Percentiles rank a stretch among this genome's conserved stretches.
phyloP scores from a whole-genome alignment of 2,329 filamentous ascomycete species.

The Bipolaris gigantea region DNA sequence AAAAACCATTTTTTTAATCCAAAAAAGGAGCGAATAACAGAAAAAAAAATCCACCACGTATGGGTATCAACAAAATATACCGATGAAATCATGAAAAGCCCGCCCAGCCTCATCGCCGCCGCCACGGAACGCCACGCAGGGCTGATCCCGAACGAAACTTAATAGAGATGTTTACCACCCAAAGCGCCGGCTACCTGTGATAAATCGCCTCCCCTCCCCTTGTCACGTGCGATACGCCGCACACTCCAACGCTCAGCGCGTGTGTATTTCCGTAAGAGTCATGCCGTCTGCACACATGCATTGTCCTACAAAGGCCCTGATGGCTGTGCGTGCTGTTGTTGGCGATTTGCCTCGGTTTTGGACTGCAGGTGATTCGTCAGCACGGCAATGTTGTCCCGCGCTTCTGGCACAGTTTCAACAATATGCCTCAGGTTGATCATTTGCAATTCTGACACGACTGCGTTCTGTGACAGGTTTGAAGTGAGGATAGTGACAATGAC shows the following conservation, averaged over 20 bases:
- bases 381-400: constrained; percentile 59
- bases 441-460: constrained; percentile 55
- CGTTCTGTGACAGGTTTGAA: constrained; percentile 30
- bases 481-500: constrained; percentile 47
- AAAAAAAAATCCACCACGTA: constrained; percentile 10
- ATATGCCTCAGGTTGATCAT: constrained; percentile 74
- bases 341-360: constrained; percentile 12
- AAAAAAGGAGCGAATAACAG: background rate
- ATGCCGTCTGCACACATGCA: background rate
- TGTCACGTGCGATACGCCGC: background rate
- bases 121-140: background rate
- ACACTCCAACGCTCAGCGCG: background rate
- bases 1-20: background rate
- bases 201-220: background rate
- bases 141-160: background rate
- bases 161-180: background rate
- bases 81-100: background rate
- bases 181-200: background rate
- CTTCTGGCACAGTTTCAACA: constrained; percentile 65
- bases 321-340: constrained; percentile 8
- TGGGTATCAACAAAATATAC: constrained; percentile 11
- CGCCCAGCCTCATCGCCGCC: background rate
- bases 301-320: constrained; percentile 3
- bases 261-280: background rate
- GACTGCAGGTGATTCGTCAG: constrained; percentile 27